Base-by-base conservation (phyloP, 371 early-diverging fungal genomes). In the Rhizopus arrhizus region DNA sequence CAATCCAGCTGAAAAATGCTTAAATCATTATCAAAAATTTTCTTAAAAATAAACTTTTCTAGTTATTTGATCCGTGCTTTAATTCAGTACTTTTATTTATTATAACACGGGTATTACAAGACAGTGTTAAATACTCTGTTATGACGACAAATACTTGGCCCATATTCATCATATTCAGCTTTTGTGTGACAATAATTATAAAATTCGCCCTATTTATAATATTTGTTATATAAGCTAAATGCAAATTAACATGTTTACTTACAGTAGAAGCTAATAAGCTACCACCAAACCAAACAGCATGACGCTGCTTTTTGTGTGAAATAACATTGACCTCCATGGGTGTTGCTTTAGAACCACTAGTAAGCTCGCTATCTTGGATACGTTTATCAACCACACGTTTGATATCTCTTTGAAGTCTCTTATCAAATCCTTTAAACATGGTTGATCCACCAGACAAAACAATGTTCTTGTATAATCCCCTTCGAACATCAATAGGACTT, bases 221-320 rank as follows among this genome's bases (percentile, higher is more conserved):
- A 48, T 22, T 22, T 22, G 22, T 22, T 22, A 22, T 22, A 22
- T 22, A 22, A 22, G 22, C 22, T 22, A 22, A 22, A 22, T 22
- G 22, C 22, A 22, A 22, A 61, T 54, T 15, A 65, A 56, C 47
- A 40, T 10, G 12, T 7, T 10, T 12, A 66, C 83, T 64, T 83
- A 95, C 96, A 48, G 94, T 95, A 52, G 88, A 89, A 43, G 95
- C 97, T 65, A 98, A 78, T 65, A 96, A 80, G 74, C 91, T 91
- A 58, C 97, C 98, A 59, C 98, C 98, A 74, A 91, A 96, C 98
- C 98, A 98, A 31, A 98, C 98, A 40, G 98, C 98, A 66, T 98
- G 94, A 35, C 98, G 86, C 74, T 98, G 98, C 74, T 93, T 94
- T 88, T 95, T 95, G 85, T 98, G 97, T n/a, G 91, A 86, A 38